phyloP scores from a whole-genome alignment of 257 asterid species.

The Echites panduratus region DNA sequence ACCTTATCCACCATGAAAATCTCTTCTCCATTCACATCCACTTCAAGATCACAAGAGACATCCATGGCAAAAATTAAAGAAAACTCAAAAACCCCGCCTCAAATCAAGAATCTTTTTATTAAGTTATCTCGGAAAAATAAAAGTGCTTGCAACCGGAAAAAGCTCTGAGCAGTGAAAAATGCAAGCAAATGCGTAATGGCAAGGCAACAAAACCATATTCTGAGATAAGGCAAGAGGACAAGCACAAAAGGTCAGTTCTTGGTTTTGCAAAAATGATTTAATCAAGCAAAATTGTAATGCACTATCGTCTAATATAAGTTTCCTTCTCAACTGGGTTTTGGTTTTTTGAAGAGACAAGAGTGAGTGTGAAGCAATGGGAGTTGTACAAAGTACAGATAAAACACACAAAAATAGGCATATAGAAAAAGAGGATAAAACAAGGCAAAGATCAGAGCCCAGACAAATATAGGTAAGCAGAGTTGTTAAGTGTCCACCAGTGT shows the following conservation, averaged over 20 bases:
- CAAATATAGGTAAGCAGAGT: conserved; percentile 20
- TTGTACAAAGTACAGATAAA: conserved; percentile 17
- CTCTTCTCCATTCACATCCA: conserved; percentile 91
- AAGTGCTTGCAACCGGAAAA: conserved; percentile 8
- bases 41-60: conserved; percentile 55
- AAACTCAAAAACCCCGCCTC: conserved; percentile 28
- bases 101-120: conserved; percentile 36
- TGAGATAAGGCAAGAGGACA: conserved; percentile 40
- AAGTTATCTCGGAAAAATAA: conserved; percentile 15
- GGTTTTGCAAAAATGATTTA: conserved; percentile 40
- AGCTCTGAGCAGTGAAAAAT: conserved; percentile 15
- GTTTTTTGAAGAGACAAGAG: conserved; percentile 38
- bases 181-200: conserved; percentile 21
- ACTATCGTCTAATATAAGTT: conserved; percentile 8
- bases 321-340: conserved; percentile 28
- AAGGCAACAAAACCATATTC: conserved; percentile 39
- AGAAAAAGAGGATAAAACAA: conserved; percentile 17
- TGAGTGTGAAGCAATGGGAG: conserved; percentile 45
- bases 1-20: conserved; percentile 71
- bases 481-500: conserved; percentile 35
- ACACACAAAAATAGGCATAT: conserved; percentile 24
- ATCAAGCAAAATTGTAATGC: conserved; percentile 18
- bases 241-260: conserved; percentile 48
- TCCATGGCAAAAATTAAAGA: conserved; percentile 41
- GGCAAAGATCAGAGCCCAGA: conserved; percentile 22